These are phyloP conservation scores for Gracilaria domingensis DNA, from an alignment of 23 red algal genomes.

Conservation along the genomic window DNA sequence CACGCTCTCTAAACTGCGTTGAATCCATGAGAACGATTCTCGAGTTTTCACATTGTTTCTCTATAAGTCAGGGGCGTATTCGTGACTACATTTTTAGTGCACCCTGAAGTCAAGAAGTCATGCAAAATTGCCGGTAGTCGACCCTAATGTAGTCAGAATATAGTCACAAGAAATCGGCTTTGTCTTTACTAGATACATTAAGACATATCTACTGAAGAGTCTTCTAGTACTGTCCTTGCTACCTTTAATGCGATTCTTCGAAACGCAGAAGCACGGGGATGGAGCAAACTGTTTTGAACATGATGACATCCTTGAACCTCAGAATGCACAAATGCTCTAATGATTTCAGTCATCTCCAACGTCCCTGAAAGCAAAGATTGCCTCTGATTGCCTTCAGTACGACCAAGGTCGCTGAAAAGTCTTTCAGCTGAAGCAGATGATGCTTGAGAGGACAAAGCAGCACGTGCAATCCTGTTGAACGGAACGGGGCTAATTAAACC, in stretches of 20 bases:
- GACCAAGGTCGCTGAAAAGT: background rate
- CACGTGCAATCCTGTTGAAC: background rate
- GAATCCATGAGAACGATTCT: background rate
- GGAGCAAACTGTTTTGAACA: no score
- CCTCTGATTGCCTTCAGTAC: no score
- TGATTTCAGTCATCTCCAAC: constrained; percentile 4
- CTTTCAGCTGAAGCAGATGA: constrained; percentile 11
- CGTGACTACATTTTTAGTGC: no score
- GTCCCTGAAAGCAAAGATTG: background rate
- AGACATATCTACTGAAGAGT: no score
- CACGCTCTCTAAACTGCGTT: background rate
- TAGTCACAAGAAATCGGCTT: no score
- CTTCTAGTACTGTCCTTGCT: no score
- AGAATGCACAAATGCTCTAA: background rate
- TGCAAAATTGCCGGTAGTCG: no score
- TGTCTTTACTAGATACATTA: no score
- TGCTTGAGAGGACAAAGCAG: constrained; percentile 8
- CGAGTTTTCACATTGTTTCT: no score
- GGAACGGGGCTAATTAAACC: background rate
- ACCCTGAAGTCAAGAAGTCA: no score
- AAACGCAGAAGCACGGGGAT: background rate
- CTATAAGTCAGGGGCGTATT: no score
- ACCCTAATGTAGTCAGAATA: no score
- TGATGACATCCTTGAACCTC: background rate
- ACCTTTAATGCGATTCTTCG: background rate